Percentiles rank a stretch among this genome's conserved stretches.
Conservation (phyloP, 306 rosid genomes). For the Lupinus albus region DNA sequence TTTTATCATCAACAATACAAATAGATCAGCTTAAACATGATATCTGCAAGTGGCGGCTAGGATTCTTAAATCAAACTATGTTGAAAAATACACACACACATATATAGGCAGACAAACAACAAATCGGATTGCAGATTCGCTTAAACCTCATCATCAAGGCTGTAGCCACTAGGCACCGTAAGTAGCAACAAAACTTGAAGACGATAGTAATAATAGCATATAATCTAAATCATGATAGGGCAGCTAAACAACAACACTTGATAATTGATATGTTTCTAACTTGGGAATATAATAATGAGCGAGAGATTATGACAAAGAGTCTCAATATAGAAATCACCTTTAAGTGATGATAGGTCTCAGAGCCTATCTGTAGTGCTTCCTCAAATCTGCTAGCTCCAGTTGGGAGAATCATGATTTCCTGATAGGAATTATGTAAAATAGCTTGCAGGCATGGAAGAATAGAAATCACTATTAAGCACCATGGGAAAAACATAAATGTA, state of each 20-base stretch:
- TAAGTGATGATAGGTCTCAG: conserved; percentile 90
- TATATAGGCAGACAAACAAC: conserved; percentile 15
- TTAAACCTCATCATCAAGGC: conserved; percentile 23
- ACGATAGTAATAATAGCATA: conserved; percentile 18
- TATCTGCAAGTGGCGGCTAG: conserved; percentile 22
- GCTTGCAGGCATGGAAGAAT: conserved; percentile 39
- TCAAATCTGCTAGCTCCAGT: conserved; percentile 83
- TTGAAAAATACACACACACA: background rate
- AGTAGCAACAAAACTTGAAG: conserved; percentile 12
- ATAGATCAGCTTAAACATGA: conserved; percentile 46
- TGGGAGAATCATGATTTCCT: conserved; percentile 96
- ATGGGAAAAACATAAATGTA: conserved; percentile 4
- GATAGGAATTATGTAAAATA: conserved; percentile 30
- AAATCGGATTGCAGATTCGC: conserved; percentile 25
- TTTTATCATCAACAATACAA: conserved; percentile 56
- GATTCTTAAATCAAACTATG: conserved; percentile 7
- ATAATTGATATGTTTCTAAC: conserved; percentile 28
- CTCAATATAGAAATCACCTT: conserved; percentile 59
- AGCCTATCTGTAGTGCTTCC: conserved; percentile 94
- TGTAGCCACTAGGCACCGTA: background rate
- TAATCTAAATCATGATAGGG: conserved; percentile 24
- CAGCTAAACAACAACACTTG: conserved; percentile 13
- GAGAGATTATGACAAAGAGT: conserved; percentile 23
- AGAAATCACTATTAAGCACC: conserved; percentile 27
- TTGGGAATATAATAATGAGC: conserved; percentile 23